Percentiles rank a stretch among this genome's conserved stretches.
Conservation (phyloP, 1,139 yeast genomes). For the Dujonia santamariae region DNA sequence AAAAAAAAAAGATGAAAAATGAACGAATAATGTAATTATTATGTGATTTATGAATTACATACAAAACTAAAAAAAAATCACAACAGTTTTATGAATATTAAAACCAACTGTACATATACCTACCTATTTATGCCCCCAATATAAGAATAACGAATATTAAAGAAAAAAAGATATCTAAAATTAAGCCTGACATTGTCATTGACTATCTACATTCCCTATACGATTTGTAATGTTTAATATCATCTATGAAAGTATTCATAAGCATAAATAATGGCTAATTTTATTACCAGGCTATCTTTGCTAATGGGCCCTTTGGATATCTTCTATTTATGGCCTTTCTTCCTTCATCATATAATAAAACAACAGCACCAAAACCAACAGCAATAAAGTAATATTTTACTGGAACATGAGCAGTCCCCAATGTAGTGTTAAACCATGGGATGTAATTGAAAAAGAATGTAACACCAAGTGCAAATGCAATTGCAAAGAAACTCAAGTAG, state of each 20-base stretch:
- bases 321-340: slow-evolving; percentile 39
- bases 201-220: too few species aligned
- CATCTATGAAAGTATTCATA: too few species aligned
- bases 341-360: slow-evolving; percentile 40
- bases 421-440: slow-evolving; percentile 37
- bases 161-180: too few species aligned
- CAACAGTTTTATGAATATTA: too few species aligned
- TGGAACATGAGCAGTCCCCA: slow-evolving; percentile 41
- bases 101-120: too few species aligned
- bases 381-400: slow-evolving; percentile 50
- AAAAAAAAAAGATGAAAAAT: too few species aligned
- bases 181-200: too few species aligned
- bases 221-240: too few species aligned
- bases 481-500: slow-evolving; percentile 23
- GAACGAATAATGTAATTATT: too few species aligned
- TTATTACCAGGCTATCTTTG: slow-evolving; percentile 44
- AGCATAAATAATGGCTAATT: too few species aligned
- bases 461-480: slow-evolving; percentile 36
- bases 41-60: slow-evolving; percentile 1
- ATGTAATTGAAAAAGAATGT: slow-evolving; percentile 47
- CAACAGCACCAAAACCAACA: slow-evolving; percentile 40
- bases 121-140: too few species aligned
- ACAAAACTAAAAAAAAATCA: neutral
- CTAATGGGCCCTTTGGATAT: slow-evolving; percentile 35
- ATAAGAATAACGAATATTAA: too few species aligned